These are phyloP conservation scores for Hypoxylon crocopeplum DNA, from an alignment of 495 filamentous ascomycete genomes.

Conservation along the genomic window DNA sequence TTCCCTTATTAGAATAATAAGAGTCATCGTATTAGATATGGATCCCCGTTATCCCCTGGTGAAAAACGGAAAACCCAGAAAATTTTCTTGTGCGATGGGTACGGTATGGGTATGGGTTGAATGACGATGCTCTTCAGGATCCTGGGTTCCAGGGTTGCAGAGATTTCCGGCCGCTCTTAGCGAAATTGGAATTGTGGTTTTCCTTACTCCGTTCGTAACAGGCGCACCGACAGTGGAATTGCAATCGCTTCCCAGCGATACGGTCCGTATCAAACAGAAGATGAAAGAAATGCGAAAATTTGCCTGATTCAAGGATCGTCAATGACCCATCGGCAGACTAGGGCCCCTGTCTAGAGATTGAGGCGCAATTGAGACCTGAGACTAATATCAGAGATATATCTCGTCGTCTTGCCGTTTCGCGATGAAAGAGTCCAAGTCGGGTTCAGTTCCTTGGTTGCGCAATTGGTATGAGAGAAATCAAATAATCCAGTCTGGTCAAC, in stretches of 20 bases:
- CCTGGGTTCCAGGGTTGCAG: slow-evolving; percentile 29
- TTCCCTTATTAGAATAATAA: slow-evolving; percentile 25
- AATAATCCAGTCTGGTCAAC: too few relatives aligned
- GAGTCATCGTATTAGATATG: slow-evolving; percentile 26
- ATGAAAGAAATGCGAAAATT: slow-evolving; percentile 22
- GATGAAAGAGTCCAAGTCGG: slow-evolving; percentile 3
- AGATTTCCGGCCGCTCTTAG: slow-evolving; percentile 41
- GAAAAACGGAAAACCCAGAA: slow-evolving; percentile 24
- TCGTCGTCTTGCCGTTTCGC: slow-evolving; percentile 6
- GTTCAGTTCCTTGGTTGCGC: slow-evolving; percentile 1
- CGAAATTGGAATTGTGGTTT: slow-evolving; percentile 40
- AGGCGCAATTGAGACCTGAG: slow-evolving; percentile 26
- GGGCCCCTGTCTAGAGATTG: slow-evolving; percentile 24
- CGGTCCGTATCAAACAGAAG: slow-evolving; percentile 32
- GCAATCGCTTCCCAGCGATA: slow-evolving; percentile 20
- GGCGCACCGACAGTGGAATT: slow-evolving; percentile 29
- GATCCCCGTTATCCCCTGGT: slow-evolving; percentile 16
- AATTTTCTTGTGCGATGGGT: slow-evolving; percentile 7
- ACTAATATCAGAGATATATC: slow-evolving; percentile 11
- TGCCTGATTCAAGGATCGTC: slow-evolving; percentile 25
- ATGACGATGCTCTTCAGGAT: slow-evolving; percentile 35
- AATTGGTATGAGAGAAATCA: too few relatives aligned
- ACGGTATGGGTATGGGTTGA: slow-evolving; percentile 17
- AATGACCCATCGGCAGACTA: slow-evolving; percentile 25
- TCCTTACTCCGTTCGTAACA: slow-evolving; percentile 13